Evolutionary conservation across 2,329 filamentous ascomycete genomes (phyloP).

Genomic region (Pestalotiopsis sp.): DNA sequence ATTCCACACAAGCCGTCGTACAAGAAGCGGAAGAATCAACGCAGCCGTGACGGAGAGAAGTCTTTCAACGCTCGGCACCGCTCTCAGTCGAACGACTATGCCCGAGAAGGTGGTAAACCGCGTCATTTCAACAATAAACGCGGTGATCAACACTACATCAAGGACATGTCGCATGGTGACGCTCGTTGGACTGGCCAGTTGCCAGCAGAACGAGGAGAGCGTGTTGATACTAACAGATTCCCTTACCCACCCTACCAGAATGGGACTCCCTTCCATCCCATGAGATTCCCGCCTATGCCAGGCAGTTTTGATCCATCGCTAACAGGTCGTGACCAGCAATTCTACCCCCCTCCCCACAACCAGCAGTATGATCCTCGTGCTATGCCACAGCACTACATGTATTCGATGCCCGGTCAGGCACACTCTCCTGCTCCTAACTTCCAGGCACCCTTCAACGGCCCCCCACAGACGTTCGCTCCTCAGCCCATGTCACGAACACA

Average conservation of each 20-base stretch:
- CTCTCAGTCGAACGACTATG: conserved; percentile 23
- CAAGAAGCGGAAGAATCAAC: conserved; percentile 45
- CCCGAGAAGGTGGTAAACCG: conserved; percentile 23
- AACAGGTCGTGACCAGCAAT: conserved; percentile 58
- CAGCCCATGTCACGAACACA: conserved; percentile 83
- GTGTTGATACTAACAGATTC: not conserved
- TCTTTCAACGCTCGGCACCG: conserved; percentile 38
- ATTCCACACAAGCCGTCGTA: conserved; percentile 33
- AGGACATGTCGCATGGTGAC: not conserved
- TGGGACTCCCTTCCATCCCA: not conserved
- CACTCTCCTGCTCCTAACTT: conserved; percentile 49
- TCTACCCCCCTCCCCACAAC: conserved; percentile 43
- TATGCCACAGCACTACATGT: conserved; percentile 33
- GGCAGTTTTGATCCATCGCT: conserved; percentile 74
- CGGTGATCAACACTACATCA: conserved; percentile 34
- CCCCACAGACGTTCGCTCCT: conserved; percentile 39
- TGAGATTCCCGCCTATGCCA: conserved; percentile 39
- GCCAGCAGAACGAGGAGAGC: conserved; percentile 13
- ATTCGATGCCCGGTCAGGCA: conserved; percentile 34
- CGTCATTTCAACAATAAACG: conserved; percentile 50
- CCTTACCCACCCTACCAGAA: not conserved
- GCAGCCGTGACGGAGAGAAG: conserved; percentile 49
- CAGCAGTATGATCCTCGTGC: conserved; percentile 43
- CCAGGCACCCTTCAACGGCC: conserved; percentile 46
- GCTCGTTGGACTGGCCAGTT: conserved; percentile 12